phyloP scores from a whole-genome alignment of 129 eudicot genomes.

The Lactuca sativa region DNA sequence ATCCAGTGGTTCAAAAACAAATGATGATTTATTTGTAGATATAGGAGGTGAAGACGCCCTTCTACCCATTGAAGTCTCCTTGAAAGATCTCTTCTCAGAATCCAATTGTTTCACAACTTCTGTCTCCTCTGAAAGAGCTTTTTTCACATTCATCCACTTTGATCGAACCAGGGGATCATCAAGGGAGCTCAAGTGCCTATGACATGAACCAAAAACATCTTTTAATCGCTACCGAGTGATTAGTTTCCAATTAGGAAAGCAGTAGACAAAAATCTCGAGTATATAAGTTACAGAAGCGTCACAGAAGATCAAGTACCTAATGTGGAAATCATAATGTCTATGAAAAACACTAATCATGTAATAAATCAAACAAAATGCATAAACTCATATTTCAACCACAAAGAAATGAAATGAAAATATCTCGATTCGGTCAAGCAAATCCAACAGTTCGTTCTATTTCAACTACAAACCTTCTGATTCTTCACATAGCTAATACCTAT shows the following conservation, averaged over 20 bases:
- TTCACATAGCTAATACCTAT: background rate
- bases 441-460: background rate
- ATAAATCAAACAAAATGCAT: constrained; percentile 13
- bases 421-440: background rate
- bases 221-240: background rate
- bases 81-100: constrained; percentile 82
- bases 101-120: constrained; percentile 98
- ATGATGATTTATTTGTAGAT: constrained; percentile 84
- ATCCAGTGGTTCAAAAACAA: constrained; percentile 87
- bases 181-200: constrained; percentile 74
- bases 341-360: background rate
- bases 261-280: background rate
- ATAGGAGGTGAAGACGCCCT: constrained; percentile 92
- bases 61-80: constrained; percentile 74
- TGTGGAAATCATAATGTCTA: background rate
- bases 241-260: background rate
- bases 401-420: too few species aligned
- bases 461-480: constrained; percentile 9
- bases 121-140: constrained; percentile 73
- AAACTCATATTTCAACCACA: background rate
- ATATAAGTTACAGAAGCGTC: background rate
- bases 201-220: background rate
- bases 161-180: constrained; percentile 81
- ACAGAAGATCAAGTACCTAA: background rate
- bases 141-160: constrained; percentile 93